Conservation (phyloP, 495 filamentous ascomycete species). For the Cetradonia linearis region DNA sequence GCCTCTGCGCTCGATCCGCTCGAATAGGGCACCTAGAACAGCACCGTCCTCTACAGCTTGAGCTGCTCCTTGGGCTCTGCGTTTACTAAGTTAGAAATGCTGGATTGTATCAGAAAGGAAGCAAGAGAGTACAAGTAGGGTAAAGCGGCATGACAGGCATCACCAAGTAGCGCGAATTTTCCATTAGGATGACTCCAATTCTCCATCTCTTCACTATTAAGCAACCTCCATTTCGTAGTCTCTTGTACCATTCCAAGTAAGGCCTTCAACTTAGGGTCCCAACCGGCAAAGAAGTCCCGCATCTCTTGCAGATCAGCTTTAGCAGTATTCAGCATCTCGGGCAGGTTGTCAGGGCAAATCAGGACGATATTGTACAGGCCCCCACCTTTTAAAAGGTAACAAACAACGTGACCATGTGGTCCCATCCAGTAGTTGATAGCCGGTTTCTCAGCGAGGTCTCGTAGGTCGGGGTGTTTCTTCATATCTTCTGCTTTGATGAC, state of each 20-base stretch:
- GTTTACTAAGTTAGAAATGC: background rate
- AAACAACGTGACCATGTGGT: slow-evolving; percentile 45
- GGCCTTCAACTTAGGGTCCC: slow-evolving; percentile 42
- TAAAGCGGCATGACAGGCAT: slow-evolving; percentile 60
- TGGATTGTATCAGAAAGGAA: background rate
- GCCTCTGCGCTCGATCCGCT: slow-evolving; percentile 29
- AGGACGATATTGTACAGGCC: slow-evolving; percentile 51
- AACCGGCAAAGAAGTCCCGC: slow-evolving; percentile 47
- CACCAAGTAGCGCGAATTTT: slow-evolving; percentile 53
- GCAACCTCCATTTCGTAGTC: slow-evolving; percentile 45
- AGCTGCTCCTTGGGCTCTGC: slow-evolving; percentile 41
- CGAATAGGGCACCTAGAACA: slow-evolving; percentile 40
- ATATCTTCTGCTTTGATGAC: slow-evolving; percentile 42
- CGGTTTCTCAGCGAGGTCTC: slow-evolving; percentile 25
- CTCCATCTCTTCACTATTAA: slow-evolving; percentile 30
- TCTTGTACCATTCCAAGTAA: slow-evolving; percentile 42
- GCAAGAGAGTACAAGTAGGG: slow-evolving; percentile 37
- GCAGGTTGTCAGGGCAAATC: slow-evolving; percentile 59
- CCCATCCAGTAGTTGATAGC: slow-evolving; percentile 34
- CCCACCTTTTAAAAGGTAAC: slow-evolving; percentile 44
- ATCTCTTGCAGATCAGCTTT: slow-evolving; percentile 57
- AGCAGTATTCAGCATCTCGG: slow-evolving; percentile 42
- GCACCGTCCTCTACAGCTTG: slow-evolving; percentile 47
- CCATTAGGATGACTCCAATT: slow-evolving; percentile 41
- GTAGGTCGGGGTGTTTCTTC: slow-evolving; percentile 36